phyloP scores from a whole-genome alignment of 2,329 filamentous ascomycete species.

The Aspergillus sp. region DNA sequence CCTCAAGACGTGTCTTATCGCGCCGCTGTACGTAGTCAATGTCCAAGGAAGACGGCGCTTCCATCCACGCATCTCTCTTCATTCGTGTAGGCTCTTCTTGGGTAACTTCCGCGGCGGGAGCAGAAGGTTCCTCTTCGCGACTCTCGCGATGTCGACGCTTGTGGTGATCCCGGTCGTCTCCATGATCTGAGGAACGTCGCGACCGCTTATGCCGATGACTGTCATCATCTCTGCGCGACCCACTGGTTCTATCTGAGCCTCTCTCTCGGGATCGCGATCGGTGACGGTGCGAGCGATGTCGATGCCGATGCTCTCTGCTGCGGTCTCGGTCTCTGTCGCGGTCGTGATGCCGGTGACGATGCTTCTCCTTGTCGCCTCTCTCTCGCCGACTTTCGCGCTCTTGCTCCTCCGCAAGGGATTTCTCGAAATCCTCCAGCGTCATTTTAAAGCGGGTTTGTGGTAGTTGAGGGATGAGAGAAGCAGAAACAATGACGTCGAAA shows the following conservation, averaged over 20 bases:
- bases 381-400: constrained; percentile 42
- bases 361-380: constrained; percentile 38
- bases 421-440: constrained; percentile 74
- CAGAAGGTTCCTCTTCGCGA: constrained; percentile 38
- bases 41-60: constrained; percentile 75
- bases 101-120: constrained; percentile 26
- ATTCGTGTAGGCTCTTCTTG: constrained; percentile 48
- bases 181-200: constrained; percentile 55
- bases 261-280: constrained; percentile 38
- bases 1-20: constrained; percentile 58
- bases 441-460: constrained; percentile 37
- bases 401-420: constrained; percentile 64
- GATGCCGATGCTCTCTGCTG: constrained; percentile 40
- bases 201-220: constrained; percentile 66
- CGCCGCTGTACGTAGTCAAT: constrained; percentile 71
- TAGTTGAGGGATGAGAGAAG: constrained; percentile 5
- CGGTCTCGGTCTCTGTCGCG: constrained; percentile 30
- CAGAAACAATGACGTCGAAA: constrained; percentile 21
- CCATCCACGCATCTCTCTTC: constrained; percentile 91
- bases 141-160: constrained; percentile 48
- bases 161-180: constrained; percentile 49
- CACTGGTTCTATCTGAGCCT: constrained; percentile 34
- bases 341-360: constrained; percentile 32
- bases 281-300: constrained; percentile 48
- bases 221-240: constrained; percentile 51